Evolutionary conservation across 1,284 basidiomycete species (phyloP), one percentile per base, ranked within the genome.

Genomic region (Uromyces viciae-fabae): DNA sequence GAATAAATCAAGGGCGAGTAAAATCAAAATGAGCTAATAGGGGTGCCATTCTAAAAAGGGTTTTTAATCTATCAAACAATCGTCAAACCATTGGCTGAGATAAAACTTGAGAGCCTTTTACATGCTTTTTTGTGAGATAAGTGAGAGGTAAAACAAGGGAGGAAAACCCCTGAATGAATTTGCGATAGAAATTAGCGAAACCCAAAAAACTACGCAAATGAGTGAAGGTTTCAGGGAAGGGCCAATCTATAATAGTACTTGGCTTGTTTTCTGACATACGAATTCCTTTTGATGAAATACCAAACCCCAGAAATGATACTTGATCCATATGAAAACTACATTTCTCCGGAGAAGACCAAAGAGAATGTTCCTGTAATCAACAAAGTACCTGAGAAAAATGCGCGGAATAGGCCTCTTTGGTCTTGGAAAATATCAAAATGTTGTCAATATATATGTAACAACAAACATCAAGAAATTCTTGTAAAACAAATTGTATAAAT

Each of bases 1-100:
- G 87, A 36, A 86, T 86, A 15, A 86, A 87, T 0, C 40, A 33
- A 4, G 28, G 5, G 8, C 40, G 19, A 3, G 25, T 11, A 42
- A 77, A 77, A 54, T 77, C 62, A 52, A 77, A 66, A 36, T 77
- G 75, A 38, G 19, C 2, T 1, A 77, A 22, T 3, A 77, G 28
- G 15, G 75, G 38, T 3, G 75, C 75, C 15, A 3, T 31, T 4
- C 40, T 5, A n/a, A 77, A 66, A 14, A 17, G 36, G 3, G 1
- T 1, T 11, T 28, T 42, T 33, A 77, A 25, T 33, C 62, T 9
- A 2, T 25, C 22, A 68, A 77, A 77, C 0, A 62, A 0, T 11
- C 22, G 22, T 1, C 15, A 33, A 22, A 19, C 28, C 33, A 2
- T 1, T 2, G 46, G 19, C 15, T 15, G 8, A 22, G 17, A 14